Evolutionary conservation across 2,329 filamentous ascomycete species (phyloP).

Genomic region (Fusarium setosum): DNA sequence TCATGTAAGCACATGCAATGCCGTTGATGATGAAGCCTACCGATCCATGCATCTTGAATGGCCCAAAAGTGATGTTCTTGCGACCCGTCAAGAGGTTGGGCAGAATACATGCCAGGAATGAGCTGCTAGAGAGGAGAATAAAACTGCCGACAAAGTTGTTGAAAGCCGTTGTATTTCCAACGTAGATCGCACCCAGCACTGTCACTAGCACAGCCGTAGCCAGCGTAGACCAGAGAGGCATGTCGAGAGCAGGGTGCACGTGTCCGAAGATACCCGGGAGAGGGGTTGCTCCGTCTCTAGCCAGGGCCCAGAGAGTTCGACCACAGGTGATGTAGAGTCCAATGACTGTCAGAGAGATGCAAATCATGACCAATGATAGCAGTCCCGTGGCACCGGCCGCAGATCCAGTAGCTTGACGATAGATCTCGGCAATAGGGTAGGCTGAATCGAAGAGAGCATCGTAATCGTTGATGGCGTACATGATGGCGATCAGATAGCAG

Average conservation of each 20-base stretch:
- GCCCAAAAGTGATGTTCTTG: slow-evolving; percentile 58
- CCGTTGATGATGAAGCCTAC: slow-evolving; percentile 63
- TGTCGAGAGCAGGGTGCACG: slow-evolving; percentile 45
- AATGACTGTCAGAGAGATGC: slow-evolving; percentile 50
- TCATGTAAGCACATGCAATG: slow-evolving; percentile 66
- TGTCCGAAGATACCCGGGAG: slow-evolving; percentile 44
- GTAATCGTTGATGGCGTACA: slow-evolving; percentile 69
- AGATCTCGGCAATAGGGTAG: slow-evolving; percentile 76
- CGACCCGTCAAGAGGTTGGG: slow-evolving; percentile 61
- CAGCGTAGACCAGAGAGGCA: slow-evolving; percentile 59
- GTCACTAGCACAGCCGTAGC: slow-evolving; percentile 59
- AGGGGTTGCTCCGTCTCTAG: slow-evolving; percentile 53
- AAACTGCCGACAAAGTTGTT: slow-evolving; percentile 70
- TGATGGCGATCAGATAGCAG: slow-evolving; percentile 61
- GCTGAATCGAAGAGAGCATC: slow-evolving; percentile 61
- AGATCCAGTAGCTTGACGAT: slow-evolving; percentile 67
- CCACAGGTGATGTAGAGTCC: slow-evolving; percentile 53
- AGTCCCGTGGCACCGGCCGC: slow-evolving; percentile 62
- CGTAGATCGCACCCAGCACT: slow-evolving; percentile 71
- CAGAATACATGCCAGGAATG: slow-evolving; percentile 72
- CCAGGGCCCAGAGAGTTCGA: slow-evolving; percentile 54
- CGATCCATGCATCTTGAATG: slow-evolving; percentile 64
- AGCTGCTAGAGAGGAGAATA: slow-evolving; percentile 50
- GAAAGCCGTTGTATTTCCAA: slow-evolving; percentile 75
- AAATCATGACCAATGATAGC: slow-evolving; percentile 54